These are phyloP conservation scores for Pisolithus orientalis DNA, from an alignment of 768 basidiomycete species.

Conservation along the genomic window DNA sequence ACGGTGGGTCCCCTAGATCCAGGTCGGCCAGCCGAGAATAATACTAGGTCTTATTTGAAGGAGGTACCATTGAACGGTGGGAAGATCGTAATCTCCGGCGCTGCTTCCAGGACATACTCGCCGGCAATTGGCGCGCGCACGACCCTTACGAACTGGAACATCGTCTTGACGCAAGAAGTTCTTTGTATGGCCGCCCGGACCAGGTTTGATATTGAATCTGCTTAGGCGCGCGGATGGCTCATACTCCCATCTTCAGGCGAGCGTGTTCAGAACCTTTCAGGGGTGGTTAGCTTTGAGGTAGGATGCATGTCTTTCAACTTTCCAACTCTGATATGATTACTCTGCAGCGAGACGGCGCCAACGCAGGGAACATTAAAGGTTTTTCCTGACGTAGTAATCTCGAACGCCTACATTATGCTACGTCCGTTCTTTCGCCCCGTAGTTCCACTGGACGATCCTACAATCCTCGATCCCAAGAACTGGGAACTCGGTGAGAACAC, in stretches of 20 bases:
- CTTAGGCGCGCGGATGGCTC: neutral
- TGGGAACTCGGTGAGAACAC: conserved; percentile 42
- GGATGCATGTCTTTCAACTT: neutral
- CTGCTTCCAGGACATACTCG: conserved; percentile 57
- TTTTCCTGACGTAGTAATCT: conserved; percentile 58
- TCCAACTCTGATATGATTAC: neutral
- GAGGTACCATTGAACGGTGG: conserved; percentile 73
- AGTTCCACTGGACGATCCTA: conserved; percentile 33
- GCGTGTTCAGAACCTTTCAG: conserved; percentile 60
- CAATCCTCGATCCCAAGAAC: conserved; percentile 43
- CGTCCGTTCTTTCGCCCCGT: conserved; percentile 68
- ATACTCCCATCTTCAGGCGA: conserved; percentile 27
- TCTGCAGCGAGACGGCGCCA: conserved; percentile 54
- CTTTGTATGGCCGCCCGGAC: conserved; percentile 53
- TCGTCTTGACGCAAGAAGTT: conserved; percentile 53
- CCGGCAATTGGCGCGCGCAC: conserved; percentile 56
- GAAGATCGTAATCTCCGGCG: conserved; percentile 53
- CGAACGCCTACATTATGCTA: conserved; percentile 67
- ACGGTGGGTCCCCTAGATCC: conserved; percentile 30
- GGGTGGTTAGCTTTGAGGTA: conserved; percentile 74
- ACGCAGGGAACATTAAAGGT: conserved; percentile 64
- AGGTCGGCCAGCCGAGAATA: neutral
- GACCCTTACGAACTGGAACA: conserved; percentile 61
- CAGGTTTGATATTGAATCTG: conserved; percentile 30
- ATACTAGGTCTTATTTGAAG: conserved; percentile 23